Percentiles rank a stretch among this genome's conserved stretches.
Conservation (phyloP, 257 asterid species). For the Paraleonurus japonicus region DNA sequence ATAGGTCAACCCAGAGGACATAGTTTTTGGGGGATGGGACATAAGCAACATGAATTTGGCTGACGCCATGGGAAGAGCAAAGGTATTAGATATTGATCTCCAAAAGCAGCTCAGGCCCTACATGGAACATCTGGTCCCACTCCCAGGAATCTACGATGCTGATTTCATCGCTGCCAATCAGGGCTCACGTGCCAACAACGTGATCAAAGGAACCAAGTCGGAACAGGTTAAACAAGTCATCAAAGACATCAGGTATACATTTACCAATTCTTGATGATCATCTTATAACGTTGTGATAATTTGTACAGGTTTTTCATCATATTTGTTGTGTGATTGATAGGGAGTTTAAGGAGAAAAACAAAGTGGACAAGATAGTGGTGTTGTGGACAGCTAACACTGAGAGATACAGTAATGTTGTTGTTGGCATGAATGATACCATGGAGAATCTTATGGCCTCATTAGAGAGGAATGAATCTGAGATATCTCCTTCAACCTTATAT, state of each 20-base stretch:
- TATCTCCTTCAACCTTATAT: constrained; percentile 81
- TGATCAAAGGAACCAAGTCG: constrained; percentile 82
- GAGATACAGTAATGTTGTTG: constrained; percentile 81
- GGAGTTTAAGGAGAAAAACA: constrained; percentile 88
- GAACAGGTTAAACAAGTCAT: constrained; percentile 79
- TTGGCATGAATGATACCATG: constrained; percentile 78
- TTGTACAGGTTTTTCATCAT: background rate
- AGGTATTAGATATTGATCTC: constrained; percentile 86
- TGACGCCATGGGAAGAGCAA: constrained; percentile 96
- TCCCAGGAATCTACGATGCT: constrained; percentile 90
- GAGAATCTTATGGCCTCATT: constrained; percentile 79
- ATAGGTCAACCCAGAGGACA: constrained; percentile 88
- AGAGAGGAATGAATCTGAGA: constrained; percentile 77
- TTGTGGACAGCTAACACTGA: constrained; percentile 99
- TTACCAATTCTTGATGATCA: background rate
- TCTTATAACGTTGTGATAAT: background rate
- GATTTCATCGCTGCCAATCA: constrained; percentile 99
- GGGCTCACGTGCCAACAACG: constrained; percentile 84
- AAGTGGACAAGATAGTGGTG: constrained; percentile 83
- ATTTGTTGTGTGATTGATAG: constrained; percentile 30
- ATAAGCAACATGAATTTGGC: constrained; percentile 92
- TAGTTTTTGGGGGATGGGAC: constrained; percentile 99
- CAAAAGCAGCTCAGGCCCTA: constrained; percentile 94
- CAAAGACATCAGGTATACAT: constrained; percentile 69
- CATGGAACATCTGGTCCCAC: constrained; percentile 99